Evolutionary conservation across 2,329 filamentous ascomycete genomes (phyloP).

Genomic region (Apiospora pterosperma): DNA sequence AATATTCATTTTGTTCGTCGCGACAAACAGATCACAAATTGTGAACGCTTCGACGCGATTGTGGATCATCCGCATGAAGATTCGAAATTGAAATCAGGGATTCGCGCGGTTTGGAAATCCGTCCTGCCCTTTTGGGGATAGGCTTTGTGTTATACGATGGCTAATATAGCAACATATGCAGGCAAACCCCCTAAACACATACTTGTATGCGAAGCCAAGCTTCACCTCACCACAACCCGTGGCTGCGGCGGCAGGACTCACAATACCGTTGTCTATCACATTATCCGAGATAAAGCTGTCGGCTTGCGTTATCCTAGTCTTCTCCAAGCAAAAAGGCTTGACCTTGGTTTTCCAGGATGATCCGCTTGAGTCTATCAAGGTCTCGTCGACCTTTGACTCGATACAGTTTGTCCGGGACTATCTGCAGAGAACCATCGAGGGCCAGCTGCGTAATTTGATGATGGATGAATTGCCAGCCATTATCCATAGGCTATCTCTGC

Average conservation of each 20-base stretch:
- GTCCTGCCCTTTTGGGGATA: not conserved
- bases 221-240: slow-evolving; percentile 93
- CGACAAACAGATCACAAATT: slow-evolving; percentile 10
- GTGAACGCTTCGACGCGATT: slow-evolving; percentile 6
- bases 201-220: slow-evolving; percentile 82
- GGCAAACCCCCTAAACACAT: slow-evolving; percentile 96
- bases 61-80: slow-evolving; percentile 32
- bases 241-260: slow-evolving; percentile 86
- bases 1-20: slow-evolving; percentile 11
- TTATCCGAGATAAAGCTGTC: slow-evolving; percentile 93
- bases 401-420: slow-evolving; percentile 98
- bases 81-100: slow-evolving; percentile 24
- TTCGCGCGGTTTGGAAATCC: slow-evolving; percentile 14
- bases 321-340: slow-evolving; percentile 94
- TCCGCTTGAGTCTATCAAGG: slow-evolving; percentile 94
- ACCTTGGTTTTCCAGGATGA: slow-evolving; percentile 98
- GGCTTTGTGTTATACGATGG: slow-evolving; percentile 10
- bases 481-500: slow-evolving; percentile 86
- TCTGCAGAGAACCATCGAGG: slow-evolving; percentile 92
- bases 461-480: slow-evolving; percentile 98
- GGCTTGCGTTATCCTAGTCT: slow-evolving; percentile 95
- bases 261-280: slow-evolving; percentile 96
- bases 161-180: slow-evolving; percentile 48
- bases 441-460: slow-evolving; percentile 85
- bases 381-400: slow-evolving; percentile 97